Percentiles rank a stretch among this genome's conserved stretches.
Conservation (phyloP, 257 asterid genomes). For the Nicotiana undulata region DNA sequence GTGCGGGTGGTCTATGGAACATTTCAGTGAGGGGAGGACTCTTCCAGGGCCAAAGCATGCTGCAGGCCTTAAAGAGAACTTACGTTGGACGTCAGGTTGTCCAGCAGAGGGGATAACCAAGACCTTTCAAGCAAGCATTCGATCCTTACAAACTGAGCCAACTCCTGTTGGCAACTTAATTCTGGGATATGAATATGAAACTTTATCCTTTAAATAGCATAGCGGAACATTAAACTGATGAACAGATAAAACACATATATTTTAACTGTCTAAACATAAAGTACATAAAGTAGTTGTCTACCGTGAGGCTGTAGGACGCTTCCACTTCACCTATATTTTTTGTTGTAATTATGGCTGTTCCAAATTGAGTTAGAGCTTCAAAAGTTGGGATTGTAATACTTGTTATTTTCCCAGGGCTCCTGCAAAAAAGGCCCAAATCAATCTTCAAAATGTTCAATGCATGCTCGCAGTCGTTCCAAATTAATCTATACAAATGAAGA, state of each 20-base stretch:
- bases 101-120: neutral
- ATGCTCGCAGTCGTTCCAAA: neutral
- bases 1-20: neutral
- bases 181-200: neutral
- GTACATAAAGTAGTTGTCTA: constrained; percentile 19
- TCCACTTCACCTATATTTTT: constrained; percentile 83
- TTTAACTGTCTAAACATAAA: neutral
- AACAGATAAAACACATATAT: neutral
- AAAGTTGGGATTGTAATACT: constrained; percentile 72
- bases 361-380: constrained; percentile 90
- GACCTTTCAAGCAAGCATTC: neutral
- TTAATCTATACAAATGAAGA: neutral
- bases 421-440: constrained; percentile 20
- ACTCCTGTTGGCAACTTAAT: neutral
- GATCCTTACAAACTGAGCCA: neutral
- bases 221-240: neutral
- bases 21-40: neutral
- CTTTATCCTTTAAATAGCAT: neutral
- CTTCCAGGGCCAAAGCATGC: neutral
- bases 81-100: neutral
- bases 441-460: neutral
- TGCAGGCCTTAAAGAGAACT: neutral
- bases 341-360: constrained; percentile 81
- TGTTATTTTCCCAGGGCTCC: constrained; percentile 91
- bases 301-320: constrained; percentile 99